Conservation (phyloP, 495 filamentous ascomycete genomes). For the Aspergillus sclerotioniger region DNA sequence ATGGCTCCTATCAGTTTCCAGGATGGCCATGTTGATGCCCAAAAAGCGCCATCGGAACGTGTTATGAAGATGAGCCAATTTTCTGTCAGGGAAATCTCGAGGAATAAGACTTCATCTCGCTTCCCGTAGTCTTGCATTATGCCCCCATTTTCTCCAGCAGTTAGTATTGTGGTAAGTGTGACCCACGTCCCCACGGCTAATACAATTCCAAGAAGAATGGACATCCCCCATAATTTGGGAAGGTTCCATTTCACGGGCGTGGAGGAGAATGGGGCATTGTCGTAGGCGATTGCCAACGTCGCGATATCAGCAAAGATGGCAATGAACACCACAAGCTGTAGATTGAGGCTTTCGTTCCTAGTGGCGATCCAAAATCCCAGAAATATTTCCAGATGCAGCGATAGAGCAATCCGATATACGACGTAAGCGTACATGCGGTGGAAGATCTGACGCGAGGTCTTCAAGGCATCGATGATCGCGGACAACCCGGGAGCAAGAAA, state of each 20-base stretch:
- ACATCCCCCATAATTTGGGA: slow-evolving; percentile 90
- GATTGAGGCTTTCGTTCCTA: slow-evolving; percentile 76
- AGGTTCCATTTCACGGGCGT: slow-evolving; percentile 92
- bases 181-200: slow-evolving; percentile 84
- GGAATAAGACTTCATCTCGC: slow-evolving; percentile 79
- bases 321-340: slow-evolving; percentile 86
- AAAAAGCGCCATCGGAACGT: slow-evolving; percentile 82
- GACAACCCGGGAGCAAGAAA: slow-evolving; percentile 89
- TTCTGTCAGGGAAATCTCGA: slow-evolving; percentile 86
- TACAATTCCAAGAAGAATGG: slow-evolving; percentile 74
- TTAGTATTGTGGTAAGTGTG: slow-evolving; percentile 73
- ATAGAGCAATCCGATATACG: slow-evolving; percentile 91
- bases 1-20: slow-evolving; percentile 77
- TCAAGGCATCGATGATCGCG: slow-evolving; percentile 89
- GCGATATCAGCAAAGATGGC: slow-evolving; percentile 95
- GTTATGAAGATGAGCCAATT: slow-evolving; percentile 98
- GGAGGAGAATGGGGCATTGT: slow-evolving; percentile 85
- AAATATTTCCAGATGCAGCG: slow-evolving; percentile 85
- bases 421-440: slow-evolving; percentile 97
- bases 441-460: slow-evolving; percentile 93
- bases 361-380: slow-evolving; percentile 89
- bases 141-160: slow-evolving; percentile 64
- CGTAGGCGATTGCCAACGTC: slow-evolving; percentile 89
- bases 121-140: slow-evolving; percentile 85
- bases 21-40: slow-evolving; percentile 72